These are phyloP conservation scores for Gamarada debralockiae DNA, from an alignment of 495 filamentous ascomycete genomes.

Conservation along the genomic window DNA sequence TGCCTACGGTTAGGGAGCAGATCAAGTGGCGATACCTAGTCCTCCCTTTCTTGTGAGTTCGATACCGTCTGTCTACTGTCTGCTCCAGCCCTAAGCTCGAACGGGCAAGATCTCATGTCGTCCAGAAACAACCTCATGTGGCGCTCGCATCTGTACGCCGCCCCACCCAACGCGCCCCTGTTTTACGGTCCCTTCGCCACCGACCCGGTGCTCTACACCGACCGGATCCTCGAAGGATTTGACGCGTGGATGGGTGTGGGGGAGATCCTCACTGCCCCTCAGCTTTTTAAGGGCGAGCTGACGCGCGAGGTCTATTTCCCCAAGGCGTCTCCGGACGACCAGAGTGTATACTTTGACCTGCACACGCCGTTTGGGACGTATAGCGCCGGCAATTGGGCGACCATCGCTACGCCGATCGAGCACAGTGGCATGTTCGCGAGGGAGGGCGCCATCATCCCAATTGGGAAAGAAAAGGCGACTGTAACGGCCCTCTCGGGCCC, in stretches of 20 bases:
- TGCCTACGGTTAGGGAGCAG: neutral
- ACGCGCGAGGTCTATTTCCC: neutral
- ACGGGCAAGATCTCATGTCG: neutral
- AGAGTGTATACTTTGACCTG: neutral
- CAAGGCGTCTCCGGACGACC: neutral
- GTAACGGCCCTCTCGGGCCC: neutral
- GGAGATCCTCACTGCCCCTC: neutral
- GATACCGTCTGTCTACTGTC: neutral
- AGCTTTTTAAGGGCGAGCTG: neutral
- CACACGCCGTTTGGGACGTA: neutral
- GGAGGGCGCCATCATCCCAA: neutral
- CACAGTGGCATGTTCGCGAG: neutral
- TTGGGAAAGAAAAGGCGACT: neutral
- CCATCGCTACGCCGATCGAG: neutral
- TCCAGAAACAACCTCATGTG: neutral
- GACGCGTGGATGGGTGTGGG: neutral
- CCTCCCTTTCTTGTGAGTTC: neutral
- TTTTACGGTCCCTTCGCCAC: neutral
- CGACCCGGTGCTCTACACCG: neutral
- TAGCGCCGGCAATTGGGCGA: neutral
- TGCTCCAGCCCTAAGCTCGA: neutral
- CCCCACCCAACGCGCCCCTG: neutral
- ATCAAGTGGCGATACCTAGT: neutral
- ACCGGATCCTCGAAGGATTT: neutral
- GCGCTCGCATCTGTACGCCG: neutral